Evolutionary conservation across 129 eudicot species (phyloP).

Genomic region (Saussurea involucrata): DNA sequence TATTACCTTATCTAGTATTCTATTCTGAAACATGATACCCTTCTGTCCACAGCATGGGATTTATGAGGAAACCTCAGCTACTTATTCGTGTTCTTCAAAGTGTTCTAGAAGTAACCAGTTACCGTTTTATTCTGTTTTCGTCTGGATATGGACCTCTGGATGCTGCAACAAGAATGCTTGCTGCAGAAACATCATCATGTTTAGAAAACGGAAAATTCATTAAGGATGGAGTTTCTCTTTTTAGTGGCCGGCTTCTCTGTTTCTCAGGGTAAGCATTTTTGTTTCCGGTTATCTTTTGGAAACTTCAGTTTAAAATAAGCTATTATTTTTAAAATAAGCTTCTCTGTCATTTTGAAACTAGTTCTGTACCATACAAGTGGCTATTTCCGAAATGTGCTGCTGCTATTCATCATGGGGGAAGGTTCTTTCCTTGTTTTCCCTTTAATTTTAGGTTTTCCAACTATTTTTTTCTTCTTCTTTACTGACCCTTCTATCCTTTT

Average conservation of each 20-base stretch:
- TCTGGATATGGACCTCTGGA: slow-evolving; percentile 83
- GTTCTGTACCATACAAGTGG: slow-evolving; percentile 83
- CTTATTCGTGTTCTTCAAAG: slow-evolving; percentile 57
- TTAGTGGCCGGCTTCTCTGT: slow-evolving; percentile 57
- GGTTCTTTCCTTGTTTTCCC: slow-evolving; percentile 26
- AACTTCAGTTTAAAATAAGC: neutral
- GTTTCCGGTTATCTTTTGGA: neutral
- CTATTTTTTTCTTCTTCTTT: neutral
- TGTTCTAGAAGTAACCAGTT: slow-evolving; percentile 35
- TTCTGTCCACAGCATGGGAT: slow-evolving; percentile 73
- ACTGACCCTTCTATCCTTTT: neutral
- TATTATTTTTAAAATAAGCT: neutral
- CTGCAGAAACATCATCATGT: slow-evolving; percentile 38
- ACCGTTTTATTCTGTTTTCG: slow-evolving; percentile 69
- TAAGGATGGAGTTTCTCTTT: slow-evolving; percentile 44
- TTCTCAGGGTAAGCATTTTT: slow-evolving; percentile 76
- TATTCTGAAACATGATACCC: slow-evolving; percentile 16
- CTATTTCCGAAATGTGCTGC: slow-evolving; percentile 82
- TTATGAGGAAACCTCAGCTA: slow-evolving; percentile 57
- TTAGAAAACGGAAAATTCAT: slow-evolving; percentile 31
- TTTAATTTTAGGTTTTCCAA: neutral
- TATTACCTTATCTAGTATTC: neutral
- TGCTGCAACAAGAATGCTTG: slow-evolving; percentile 44
- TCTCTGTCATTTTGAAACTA: slow-evolving; percentile 11
- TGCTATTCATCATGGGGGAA: slow-evolving; percentile 96